Conservation (phyloP, 768 basidiomycete genomes). For the Agaricus sinodeliciosus region DNA sequence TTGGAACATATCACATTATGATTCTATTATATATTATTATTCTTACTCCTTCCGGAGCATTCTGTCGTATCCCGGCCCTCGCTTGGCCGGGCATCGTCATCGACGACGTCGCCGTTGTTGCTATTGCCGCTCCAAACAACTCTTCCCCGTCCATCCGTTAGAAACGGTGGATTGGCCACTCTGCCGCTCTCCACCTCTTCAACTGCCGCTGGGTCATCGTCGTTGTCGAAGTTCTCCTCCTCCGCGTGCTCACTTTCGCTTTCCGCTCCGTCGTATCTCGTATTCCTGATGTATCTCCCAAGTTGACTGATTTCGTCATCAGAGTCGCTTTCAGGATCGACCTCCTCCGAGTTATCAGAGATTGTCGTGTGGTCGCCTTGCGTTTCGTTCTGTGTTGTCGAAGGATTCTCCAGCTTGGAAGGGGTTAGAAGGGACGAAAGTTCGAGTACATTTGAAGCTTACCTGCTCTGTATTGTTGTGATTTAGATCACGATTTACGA, state of each 20-base stretch:
- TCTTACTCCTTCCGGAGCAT: neutral
- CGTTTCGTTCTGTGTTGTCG: neutral
- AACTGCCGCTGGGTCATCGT: neutral
- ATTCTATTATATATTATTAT: neutral
- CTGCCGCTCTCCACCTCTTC: slow-evolving; percentile 5
- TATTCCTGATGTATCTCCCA: neutral
- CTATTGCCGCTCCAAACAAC: slow-evolving; percentile 39
- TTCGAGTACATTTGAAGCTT: neutral
- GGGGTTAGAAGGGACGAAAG: neutral
- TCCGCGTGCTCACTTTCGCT: slow-evolving; percentile 7
- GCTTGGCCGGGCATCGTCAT: slow-evolving; percentile 1
- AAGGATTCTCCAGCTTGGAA: neutral
- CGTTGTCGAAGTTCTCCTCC: neutral
- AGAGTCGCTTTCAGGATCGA: slow-evolving; percentile 18
- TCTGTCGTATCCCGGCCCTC: slow-evolving; percentile 1
- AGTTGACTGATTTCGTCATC: slow-evolving; percentile 15
- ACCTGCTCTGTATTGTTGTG: neutral
- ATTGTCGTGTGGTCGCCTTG: slow-evolving; percentile 24
- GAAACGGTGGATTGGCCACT: slow-evolving; percentile 40
- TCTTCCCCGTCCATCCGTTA: slow-evolving; percentile 60
- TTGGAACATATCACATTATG: slow-evolving; percentile 6
- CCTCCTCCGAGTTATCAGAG: slow-evolving; percentile 24
- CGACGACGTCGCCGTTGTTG: slow-evolving; percentile 8
- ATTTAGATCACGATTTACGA: neutral
- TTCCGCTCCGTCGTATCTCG: slow-evolving; percentile 11